These are phyloP conservation scores for Didymella glomerata DNA, from an alignment of 2,329 filamentous ascomycete species.

Conservation along the genomic window DNA sequence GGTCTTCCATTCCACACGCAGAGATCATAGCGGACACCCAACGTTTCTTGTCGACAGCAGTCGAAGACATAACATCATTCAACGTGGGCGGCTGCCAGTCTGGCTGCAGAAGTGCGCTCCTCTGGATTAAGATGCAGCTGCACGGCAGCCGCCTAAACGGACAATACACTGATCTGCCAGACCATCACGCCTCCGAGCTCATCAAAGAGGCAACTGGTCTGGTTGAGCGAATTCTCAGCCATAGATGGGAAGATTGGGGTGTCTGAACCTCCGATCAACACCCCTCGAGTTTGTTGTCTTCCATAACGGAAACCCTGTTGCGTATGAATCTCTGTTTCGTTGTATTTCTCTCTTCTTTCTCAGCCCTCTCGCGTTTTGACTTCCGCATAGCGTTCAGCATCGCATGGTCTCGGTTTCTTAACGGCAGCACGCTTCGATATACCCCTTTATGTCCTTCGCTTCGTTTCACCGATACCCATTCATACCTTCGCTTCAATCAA, in stretches of 20 bases:
- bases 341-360: not conserved
- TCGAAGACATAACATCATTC: slow-evolving; percentile 29
- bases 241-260: slow-evolving; percentile 44
- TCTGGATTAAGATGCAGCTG: slow-evolving; percentile 46
- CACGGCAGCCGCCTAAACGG: slow-evolving; percentile 23
- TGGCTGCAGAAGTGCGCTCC: slow-evolving; percentile 41
- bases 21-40: slow-evolving; percentile 35
- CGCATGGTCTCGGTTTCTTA: not conserved
- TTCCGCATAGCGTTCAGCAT: not conserved
- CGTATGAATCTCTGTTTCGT: too few relatives aligned
- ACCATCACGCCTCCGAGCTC: slow-evolving; percentile 34
- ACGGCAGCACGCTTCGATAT: not conserved
- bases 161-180: slow-evolving; percentile 9
- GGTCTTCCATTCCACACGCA: slow-evolving; percentile 22
- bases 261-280: slow-evolving; percentile 24
- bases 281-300: too few relatives aligned
- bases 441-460: not conserved
- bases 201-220: slow-evolving; percentile 39
- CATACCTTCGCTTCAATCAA: not conserved
- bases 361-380: not conserved
- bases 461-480: slow-evolving; percentile 5
- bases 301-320: too few relatives aligned
- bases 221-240: slow-evolving; percentile 41
- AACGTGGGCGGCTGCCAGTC: slow-evolving; percentile 38
- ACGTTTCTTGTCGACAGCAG: slow-evolving; percentile 37